Evolutionary conservation across 2,329 filamentous ascomycete genomes (phyloP), one percentile per base, ranked within the genome.

Genomic region (Macrophomina phaseolina): DNA sequence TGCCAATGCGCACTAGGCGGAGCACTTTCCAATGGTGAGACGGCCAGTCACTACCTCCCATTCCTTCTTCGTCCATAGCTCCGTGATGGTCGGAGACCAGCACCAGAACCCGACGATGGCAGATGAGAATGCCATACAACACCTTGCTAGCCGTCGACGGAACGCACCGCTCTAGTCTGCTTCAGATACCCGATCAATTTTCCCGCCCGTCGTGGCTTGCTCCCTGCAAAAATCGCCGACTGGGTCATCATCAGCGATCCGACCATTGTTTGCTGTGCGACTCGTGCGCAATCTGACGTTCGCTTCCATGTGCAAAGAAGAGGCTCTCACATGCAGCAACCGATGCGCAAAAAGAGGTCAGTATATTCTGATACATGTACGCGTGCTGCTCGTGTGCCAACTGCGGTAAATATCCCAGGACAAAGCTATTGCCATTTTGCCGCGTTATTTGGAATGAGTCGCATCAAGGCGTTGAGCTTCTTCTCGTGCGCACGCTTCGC

Each of bases 391-490:
- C 23, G 23, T 23, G 23, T 23, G 23, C 23, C 23, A 23, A 23
- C 23, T 3, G 23, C 23, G 23, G 23, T 23, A 23, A 23, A 23
- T 36, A 12, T 28, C 12, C 7, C 5, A 5, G 9, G 53, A 34
- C 49, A 23, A 32, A 5, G 9, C 30, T 49, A 68, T 32, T 64
- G 55, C 77, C 77, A 79, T 55, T 79, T 79, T 4, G 75, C 72
- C 51, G 76, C 68, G 49, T 78, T 74, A 58, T 78, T 79, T 14
- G 77, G 73, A 12, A 79, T 70, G 28, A 79, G 66, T 60, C 72
- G 74, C 66, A 71, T 73, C 64, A 77, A 77, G 62, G 76, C 74
- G 5, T 78, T 73, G 49, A 79, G 62, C 65, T 78, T 76, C 63
- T 76, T 79, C 55, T 68, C 68, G 67, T 79, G 77, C 34, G 75